Percentiles rank a stretch among this genome's conserved stretches.
Evolutionary conservation across 106 monocot genomes (phyloP).

Genomic region (Cymbidium sinense): DNA sequence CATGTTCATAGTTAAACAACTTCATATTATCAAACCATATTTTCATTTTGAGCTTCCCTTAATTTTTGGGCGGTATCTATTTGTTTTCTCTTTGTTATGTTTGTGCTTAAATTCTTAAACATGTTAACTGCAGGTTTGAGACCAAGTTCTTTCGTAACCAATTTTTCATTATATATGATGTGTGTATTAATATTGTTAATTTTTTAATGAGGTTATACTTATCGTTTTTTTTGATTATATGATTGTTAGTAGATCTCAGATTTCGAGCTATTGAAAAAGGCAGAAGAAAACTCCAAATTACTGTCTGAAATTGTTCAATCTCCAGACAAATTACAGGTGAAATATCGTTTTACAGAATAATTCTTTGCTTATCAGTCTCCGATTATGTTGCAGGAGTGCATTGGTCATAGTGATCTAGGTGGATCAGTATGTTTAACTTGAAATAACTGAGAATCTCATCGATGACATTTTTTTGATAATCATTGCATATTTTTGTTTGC

Average conservation of each 20-base stretch:
- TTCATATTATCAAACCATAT: not conserved
- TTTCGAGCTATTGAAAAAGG: constrained; percentile 54
- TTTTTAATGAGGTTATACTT: not conserved
- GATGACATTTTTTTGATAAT: not conserved
- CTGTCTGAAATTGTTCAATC: constrained; percentile 68
- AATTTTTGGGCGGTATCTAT: not conserved
- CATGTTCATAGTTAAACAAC: not conserved
- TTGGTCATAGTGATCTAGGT: not conserved
- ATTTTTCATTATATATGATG: not conserved
- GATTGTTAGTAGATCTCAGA: constrained; percentile 42
- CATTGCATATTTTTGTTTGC: not conserved
- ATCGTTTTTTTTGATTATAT: not conserved
- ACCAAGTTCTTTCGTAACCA: not conserved
- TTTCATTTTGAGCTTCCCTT: not conserved
- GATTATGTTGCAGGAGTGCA: not conserved
- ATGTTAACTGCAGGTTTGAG: not conserved
- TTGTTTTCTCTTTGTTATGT: not conserved
- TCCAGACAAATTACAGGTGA: constrained; percentile 73
- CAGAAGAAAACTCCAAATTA: constrained; percentile 58
- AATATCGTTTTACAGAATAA: not conserved
- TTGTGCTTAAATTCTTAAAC: not conserved
- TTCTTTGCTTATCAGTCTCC: not conserved
- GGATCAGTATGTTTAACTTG: not conserved
- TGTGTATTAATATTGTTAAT: not conserved
- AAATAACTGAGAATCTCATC: not conserved